Conservation (phyloP, 306 rosid species). For the Alnus rubra region DNA sequence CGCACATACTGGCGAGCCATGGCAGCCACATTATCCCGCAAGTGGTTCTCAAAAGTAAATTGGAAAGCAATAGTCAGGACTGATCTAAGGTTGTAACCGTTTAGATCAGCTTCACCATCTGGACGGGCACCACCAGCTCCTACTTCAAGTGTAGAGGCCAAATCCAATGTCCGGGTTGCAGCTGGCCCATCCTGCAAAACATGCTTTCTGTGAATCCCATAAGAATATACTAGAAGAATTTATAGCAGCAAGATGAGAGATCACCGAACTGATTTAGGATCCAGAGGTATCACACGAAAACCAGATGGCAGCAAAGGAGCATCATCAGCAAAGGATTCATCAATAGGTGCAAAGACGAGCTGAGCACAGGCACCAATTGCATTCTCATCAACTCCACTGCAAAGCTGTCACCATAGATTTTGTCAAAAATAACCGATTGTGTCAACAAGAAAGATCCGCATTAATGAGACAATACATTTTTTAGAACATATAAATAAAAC, state of each 20-base stretch:
- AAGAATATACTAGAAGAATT: not conserved
- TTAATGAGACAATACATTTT: not conserved
- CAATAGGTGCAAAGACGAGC: slow-evolving; percentile 96
- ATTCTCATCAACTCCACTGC: slow-evolving; percentile 91
- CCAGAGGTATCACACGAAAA: slow-evolving; percentile 89
- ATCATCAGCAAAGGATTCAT: slow-evolving; percentile 95
- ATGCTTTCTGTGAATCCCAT: not conserved
- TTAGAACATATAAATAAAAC: not conserved
- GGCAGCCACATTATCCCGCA: slow-evolving; percentile 86
- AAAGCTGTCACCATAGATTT: slow-evolving; percentile 52
- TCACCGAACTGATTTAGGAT: slow-evolving; percentile 76
- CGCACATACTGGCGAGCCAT: slow-evolving; percentile 99
- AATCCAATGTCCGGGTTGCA: slow-evolving; percentile 72
- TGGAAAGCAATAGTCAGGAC: slow-evolving; percentile 95
- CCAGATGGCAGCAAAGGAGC: slow-evolving; percentile 91
- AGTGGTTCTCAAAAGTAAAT: slow-evolving; percentile 83
- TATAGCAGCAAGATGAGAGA: not conserved
- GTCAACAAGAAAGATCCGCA: not conserved
- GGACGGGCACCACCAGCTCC: slow-evolving; percentile 65
- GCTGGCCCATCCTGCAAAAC: slow-evolving; percentile 62
- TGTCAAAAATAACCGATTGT: not conserved
- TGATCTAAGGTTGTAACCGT: slow-evolving; percentile 72
- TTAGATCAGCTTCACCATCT: slow-evolving; percentile 54
- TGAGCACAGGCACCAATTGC: slow-evolving; percentile 92
- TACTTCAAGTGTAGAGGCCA: slow-evolving; percentile 91